Evolutionary conservation across 2,329 filamentous ascomycete species (phyloP), one percentile per base, ranked within the genome.

Genomic region (Septoria petroselini): DNA sequence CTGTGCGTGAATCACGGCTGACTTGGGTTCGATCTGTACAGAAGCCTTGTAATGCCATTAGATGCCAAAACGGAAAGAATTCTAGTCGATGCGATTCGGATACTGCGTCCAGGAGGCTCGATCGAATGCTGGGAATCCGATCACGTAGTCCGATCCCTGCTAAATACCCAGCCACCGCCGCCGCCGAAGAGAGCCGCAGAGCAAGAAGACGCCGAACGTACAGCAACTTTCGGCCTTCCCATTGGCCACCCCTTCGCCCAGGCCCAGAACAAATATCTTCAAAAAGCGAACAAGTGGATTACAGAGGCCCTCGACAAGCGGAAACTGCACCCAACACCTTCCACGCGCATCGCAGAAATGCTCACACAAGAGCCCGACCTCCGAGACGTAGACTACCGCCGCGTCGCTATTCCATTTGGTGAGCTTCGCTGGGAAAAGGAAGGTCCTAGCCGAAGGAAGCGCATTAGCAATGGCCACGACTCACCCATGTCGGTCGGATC

Each of bases 71-170:
- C 83, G 27, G 73, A 78, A 37, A 66, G 68, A 18, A 71, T 80
- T n/a, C 66, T 83, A 51, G 85, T 88, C 57, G 89, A 96, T 65
- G 85, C 84, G 54, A 72, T 91, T 38, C 85, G 91, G 14, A 71
- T 95, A 9, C 73, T 95, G 29, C 83, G 79, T 58, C 84, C 86
- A 0, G 89, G 88, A 12, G 91, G 91, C 3, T 81, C 82, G 1
- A 64, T 96, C 19, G 91, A 96, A 66, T 77, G 94, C 12, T 96
- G 91, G 91, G 91, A 95, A 58, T 85, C 85, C 4, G 91, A 96
- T 69, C 83, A 90, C 65, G 80, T 85, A 9, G 82, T 95, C 57
- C 85, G 91, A 59, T 91, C 90, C 68, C 76, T 97, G 21, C 77
- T 88, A 42, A 88, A 88, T 2, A 88, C 93, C 65, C 82, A 86